Evolutionary conservation across 2,329 filamentous ascomycete species (phyloP).

Genomic region (Fragosphaeria purpurea): DNA sequence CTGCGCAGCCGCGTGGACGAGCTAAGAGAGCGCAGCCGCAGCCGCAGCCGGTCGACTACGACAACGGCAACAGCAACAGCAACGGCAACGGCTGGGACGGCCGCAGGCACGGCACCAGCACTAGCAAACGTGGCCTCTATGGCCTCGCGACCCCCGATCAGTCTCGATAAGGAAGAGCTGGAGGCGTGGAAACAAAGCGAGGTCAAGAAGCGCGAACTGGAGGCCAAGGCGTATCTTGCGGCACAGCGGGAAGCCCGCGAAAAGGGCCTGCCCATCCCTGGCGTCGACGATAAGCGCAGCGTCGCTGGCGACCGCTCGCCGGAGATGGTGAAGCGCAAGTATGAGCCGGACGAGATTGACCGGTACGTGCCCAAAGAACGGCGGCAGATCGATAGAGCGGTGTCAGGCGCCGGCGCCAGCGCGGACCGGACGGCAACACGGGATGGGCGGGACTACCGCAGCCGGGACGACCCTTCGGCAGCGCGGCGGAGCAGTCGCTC

Average conservation of each 20-base stretch:
- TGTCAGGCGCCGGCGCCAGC: slow-evolving; percentile 4
- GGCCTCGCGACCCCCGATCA: slow-evolving; percentile 26
- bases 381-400: slow-evolving; percentile 21
- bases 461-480: slow-evolving; percentile 2
- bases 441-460: slow-evolving; percentile 10
- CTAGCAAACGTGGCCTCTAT: neutral
- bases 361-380: slow-evolving; percentile 37
- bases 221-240: slow-evolving; percentile 54
- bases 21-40: neutral
- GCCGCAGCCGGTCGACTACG: neutral
- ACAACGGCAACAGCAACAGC: slow-evolving; percentile 13
- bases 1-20: neutral
- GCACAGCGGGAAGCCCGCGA: slow-evolving; percentile 50
- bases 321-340: slow-evolving; percentile 27
- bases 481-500: slow-evolving; percentile 5
- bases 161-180: slow-evolving; percentile 35
- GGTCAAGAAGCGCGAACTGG: slow-evolving; percentile 51
- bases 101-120: too few relatives aligned
- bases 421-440: slow-evolving; percentile 6
- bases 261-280: slow-evolving; percentile 48
- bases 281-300: slow-evolving; percentile 42
- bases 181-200: slow-evolving; percentile 52
- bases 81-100: slow-evolving; percentile 24
- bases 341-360: slow-evolving; percentile 33
- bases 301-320: slow-evolving; percentile 32